A percentile compares a stretch with the other conserved stretches of the same genome.
phyloP scores from a whole-genome alignment of 768 basidiomycete genomes.

The Naganishia vishniacii region DNA sequence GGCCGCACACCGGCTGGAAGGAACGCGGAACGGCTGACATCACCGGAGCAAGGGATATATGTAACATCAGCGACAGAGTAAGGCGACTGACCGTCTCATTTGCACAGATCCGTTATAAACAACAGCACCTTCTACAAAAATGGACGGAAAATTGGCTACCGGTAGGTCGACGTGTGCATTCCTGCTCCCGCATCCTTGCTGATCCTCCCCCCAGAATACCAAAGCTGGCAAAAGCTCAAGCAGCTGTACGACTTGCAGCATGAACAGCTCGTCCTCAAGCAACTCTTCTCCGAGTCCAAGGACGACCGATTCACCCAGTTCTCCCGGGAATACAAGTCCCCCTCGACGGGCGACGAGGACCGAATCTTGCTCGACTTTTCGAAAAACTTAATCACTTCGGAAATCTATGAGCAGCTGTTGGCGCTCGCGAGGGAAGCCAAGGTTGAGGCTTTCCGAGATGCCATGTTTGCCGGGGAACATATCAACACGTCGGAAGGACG shows the following conservation, averaged over 20 bases:
- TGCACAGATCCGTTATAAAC: not conserved
- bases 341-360: conserved; percentile 58
- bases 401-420: conserved; percentile 72
- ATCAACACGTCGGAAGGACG: conserved; percentile 99
- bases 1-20: not conserved
- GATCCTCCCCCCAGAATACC: conserved; percentile 61
- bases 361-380: conserved; percentile 86
- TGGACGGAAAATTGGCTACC: conserved; percentile 43
- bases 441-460: conserved; percentile 76
- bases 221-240: conserved; percentile 87
- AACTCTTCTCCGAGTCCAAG: conserved; percentile 79
- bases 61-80: no score
- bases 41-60: not conserved
- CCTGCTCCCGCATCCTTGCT: not conserved
- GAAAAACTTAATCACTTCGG: conserved; percentile 87
- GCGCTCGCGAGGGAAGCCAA: conserved; percentile 76
- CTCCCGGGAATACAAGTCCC: conserved; percentile 67
- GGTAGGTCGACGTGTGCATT: conserved; percentile 34
- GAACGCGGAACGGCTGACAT: not conserved
- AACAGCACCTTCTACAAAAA: conserved; percentile 26
- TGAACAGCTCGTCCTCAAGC: conserved; percentile 72
- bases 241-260: conserved; percentile 68
- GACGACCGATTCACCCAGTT: conserved; percentile 70
- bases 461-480: conserved; percentile 91
- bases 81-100: no score